Evolutionary conservation across 2,329 filamentous ascomycete genomes (phyloP), one percentile per base, ranked within the genome.

Genomic region (Davidsoniella eucalypti): DNA sequence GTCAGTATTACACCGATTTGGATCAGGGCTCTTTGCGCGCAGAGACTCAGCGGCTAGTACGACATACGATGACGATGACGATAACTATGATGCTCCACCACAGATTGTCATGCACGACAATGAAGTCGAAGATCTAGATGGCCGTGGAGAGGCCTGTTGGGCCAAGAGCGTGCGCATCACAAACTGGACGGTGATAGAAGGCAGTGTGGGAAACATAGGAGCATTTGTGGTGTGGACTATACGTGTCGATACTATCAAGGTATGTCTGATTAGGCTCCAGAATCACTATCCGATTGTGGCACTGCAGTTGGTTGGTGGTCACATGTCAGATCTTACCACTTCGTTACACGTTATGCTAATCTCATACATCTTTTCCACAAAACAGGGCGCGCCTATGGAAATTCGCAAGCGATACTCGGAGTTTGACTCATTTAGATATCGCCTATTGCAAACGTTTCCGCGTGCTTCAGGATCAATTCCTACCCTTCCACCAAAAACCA

Each of bases 221-320:
- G 84, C 88, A 2, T 98, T 96, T 67, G 86, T 95, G 1, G 87
- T 94, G 6, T 98, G 86, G 85, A 92, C 87, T 61, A 87, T 92
- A 59, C 78, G 74, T 44, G 85, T 98, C 42, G 80, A 92, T 63
- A 95, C 87, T 3, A 68, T 96, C 47, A 82, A 79, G 64, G 87
- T 88, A 62, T 63, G 78, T 73, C 38, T 41, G 29, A 9, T 9
- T 33, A 33, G 29, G 29, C 29, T 33, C 29, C 29, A 33, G 29
- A 33, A 33, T 33, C 12, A 33, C 29, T 33, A 9, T 12, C 29
- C 12, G 8, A 33, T 33, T 3, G 29, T 33, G 29, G 29, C 29
- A 33, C 29, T 33, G 12, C 29, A 33, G 47, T 26, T 38, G 9
- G 44, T n/a, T 38, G 9, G 44, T n/a, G 18, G 10, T 25, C 17